A percentile compares a stretch with the other conserved stretches of the same genome.
phyloP scores from a whole-genome alignment of 805 yeast genomes.

The Cyberlindnera misumaiensis region DNA sequence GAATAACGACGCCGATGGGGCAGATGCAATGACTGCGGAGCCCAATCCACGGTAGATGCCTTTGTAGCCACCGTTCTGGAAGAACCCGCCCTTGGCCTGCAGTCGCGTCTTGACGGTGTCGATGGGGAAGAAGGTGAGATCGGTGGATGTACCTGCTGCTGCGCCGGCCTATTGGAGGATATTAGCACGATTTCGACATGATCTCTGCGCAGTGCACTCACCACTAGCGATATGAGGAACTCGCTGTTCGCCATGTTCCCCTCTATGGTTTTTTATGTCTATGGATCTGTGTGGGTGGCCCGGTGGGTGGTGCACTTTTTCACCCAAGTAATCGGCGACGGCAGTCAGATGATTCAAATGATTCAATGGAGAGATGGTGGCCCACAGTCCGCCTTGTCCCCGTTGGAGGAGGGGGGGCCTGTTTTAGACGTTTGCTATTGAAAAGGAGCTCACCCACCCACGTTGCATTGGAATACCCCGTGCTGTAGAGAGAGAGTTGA shows the following conservation, averaged over 20 bases:
- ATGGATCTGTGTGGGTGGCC: not conserved
- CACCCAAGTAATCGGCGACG: no score
- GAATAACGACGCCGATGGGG: conserved; percentile 78
- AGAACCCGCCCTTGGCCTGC: conserved; percentile 94
- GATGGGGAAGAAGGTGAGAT: conserved; percentile 89
- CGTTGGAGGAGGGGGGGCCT: no score
- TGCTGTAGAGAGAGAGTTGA: no score
- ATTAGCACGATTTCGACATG: not conserved
- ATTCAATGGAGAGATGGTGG: no score
- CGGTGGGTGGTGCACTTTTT: no score
- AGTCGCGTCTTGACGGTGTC: conserved; percentile 92
- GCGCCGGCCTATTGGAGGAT: conserved; percentile 60
- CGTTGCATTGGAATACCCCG: no score
- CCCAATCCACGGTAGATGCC: conserved; percentile 93
- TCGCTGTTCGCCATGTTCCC: conserved; percentile 14
- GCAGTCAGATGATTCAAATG: no score
- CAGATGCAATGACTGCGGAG: conserved; percentile 88
- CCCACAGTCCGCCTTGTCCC: no score
- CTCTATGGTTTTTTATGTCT: conserved; percentile 1
- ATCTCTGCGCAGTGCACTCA: conserved; percentile 4
- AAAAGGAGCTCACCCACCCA: no score
- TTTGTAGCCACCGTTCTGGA: conserved; percentile 83
- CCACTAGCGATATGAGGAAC: conserved; percentile 19
- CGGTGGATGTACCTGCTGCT: conserved; percentile 95
- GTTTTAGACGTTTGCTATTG: no score